Conservation (phyloP, 1,284 basidiomycete genomes). For the Leccinum fuscescens region DNA sequence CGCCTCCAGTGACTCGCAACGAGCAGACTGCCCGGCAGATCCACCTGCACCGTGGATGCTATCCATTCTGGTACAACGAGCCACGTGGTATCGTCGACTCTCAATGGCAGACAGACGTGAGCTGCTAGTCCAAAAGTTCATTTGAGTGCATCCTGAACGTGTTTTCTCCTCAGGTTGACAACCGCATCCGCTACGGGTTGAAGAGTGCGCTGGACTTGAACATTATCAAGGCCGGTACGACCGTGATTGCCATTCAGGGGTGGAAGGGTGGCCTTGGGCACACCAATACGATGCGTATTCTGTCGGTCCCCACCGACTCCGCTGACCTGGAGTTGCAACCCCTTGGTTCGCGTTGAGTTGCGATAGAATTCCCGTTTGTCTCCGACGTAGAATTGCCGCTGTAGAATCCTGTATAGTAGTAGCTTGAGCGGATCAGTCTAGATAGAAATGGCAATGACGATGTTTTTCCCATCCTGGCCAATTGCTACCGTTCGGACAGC, state of each 20-base stretch:
- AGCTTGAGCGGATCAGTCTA: background rate
- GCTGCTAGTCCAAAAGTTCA: conserved; percentile 22
- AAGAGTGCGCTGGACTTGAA: conserved; percentile 84
- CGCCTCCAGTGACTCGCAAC: conserved; percentile 83
- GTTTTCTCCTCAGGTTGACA: conserved; percentile 63
- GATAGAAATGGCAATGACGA: background rate
- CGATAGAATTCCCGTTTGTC: conserved; percentile 5
- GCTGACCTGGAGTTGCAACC: conserved; percentile 82
- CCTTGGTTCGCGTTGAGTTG: conserved; percentile 41
- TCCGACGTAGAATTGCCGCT: conserved; percentile 1
- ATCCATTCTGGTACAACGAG: conserved; percentile 96
- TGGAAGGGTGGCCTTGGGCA: conserved; percentile 98
- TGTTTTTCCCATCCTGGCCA: background rate
- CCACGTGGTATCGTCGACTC: conserved; percentile 82
- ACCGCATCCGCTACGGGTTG: conserved; percentile 89
- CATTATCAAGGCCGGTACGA: conserved; percentile 87
- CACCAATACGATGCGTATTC: conserved; percentile 80
- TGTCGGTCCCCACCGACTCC: conserved; percentile 82
- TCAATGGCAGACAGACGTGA: conserved; percentile 98
- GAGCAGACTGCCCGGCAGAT: conserved; percentile 95
- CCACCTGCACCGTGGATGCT: conserved; percentile 95
- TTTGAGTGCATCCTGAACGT: conserved; percentile 1
- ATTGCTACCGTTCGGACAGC: conserved; percentile 5
- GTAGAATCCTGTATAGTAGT: conserved; percentile 1
- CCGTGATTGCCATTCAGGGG: conserved; percentile 94